phyloP scores from a whole-genome alignment of 169 alveolate genomes.

The Eimeria zaria region DNA sequence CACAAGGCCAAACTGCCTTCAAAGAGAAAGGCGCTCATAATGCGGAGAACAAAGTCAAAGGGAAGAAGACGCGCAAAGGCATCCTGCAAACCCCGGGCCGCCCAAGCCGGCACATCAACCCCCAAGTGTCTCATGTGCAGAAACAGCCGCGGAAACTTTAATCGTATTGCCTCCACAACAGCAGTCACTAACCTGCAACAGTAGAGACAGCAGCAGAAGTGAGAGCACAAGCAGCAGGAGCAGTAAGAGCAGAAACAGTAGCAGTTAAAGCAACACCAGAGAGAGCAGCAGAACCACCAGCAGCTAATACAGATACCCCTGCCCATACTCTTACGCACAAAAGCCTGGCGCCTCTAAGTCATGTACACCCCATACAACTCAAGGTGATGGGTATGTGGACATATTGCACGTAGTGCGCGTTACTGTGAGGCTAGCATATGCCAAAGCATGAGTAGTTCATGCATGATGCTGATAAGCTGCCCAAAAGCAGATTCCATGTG shows the following conservation, averaged over 20 bases:
- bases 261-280: background rate
- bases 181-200: conserved; percentile 76
- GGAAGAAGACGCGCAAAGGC: conserved; percentile 84
- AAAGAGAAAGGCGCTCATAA: conserved; percentile 64
- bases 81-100: conserved; percentile 84
- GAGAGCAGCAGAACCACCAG: too few relatives aligned
- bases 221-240: conserved; percentile 3
- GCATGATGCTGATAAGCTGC: background rate
- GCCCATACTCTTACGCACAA: background rate
- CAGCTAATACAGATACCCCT: background rate
- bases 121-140: conserved; percentile 79
- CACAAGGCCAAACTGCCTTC: conserved; percentile 81
- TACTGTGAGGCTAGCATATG: too few relatives aligned
- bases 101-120: conserved; percentile 84
- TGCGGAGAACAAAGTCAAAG: conserved; percentile 77
- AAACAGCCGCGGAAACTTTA: conserved; percentile 64
- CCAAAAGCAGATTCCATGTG: background rate
- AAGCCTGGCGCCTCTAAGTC: too few relatives aligned
- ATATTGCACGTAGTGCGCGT: too few relatives aligned
- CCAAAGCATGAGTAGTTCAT: too few relatives aligned
- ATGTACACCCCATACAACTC: background rate
- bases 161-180: conserved; percentile 62
- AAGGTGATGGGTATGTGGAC: too few relatives aligned
- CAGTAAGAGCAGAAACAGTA: background rate
- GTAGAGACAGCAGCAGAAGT: conserved; percentile 20